Evolutionary conservation across 768 basidiomycete genomes (phyloP), one percentile per base, ranked within the genome.

Genomic region (Hirschioporus abietinus): DNA sequence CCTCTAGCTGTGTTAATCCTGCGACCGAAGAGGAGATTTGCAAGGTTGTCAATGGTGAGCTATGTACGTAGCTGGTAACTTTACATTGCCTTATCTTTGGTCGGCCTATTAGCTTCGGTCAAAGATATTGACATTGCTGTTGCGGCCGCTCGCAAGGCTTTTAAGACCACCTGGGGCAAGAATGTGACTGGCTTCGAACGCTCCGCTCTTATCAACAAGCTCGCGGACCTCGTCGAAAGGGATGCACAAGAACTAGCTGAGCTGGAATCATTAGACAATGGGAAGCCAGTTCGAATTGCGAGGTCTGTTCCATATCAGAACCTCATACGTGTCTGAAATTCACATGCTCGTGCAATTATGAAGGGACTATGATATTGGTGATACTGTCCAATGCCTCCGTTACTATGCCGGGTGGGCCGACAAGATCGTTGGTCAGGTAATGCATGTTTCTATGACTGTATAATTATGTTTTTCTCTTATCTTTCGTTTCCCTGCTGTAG

Each of bases 401-500:
- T 97, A 98, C 78, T 97, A 95, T 74, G 96, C 94, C 52, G 96
- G 96, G 25, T 96, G 92, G 91, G 93, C 93, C 9, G 96, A 98
- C 80, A 99, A 98, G 79, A 89, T 97, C 63, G 78, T 83, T 26
- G 96, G 97, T 24, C 88, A 96, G 85, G 90, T 89, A 69, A 70
- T 77, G 76, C 60, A 58, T 30, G 20, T 58, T 15, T 63, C 57
- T 27, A 23, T 42, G 52, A 35, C 30, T 36, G 30, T 35, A 34
- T 25, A 12, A 20, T 52, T 20, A 52, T 52, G 42, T 1, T 60
- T 23, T 68, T 71, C 60, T 52, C 23, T 61, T 25, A 42, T 58
- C 36, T 7, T 1, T 57, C 20, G 27, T 64, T n/a, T 25, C 61
- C 20, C 42, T 26, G 24, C 72, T 30, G 30, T 30, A 92, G 88